Evolutionary conservation across 306 rosid genomes (phyloP).

Genomic region (Styphnolobium japonicum): DNA sequence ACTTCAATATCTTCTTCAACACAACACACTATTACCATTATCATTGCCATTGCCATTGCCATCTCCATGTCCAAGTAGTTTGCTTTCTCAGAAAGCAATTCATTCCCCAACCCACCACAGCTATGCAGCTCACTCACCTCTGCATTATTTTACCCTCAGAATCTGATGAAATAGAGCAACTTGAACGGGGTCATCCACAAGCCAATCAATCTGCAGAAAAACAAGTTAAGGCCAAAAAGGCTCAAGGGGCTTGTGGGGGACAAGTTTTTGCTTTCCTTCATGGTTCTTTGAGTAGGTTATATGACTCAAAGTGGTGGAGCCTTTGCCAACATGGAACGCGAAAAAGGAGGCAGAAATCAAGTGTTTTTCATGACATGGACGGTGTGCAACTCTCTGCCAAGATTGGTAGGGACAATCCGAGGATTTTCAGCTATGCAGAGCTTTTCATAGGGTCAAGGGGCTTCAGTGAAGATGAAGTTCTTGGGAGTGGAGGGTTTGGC

Average conservation of each 20-base stretch:
- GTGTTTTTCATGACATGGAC: conserved; percentile 61
- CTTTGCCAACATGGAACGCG: conserved; percentile 26
- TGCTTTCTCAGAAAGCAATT: not conserved
- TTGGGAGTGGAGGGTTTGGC: conserved; percentile 88
- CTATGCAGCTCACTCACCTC: conserved; percentile 52
- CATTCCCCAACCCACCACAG: not conserved
- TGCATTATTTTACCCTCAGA: conserved; percentile 58
- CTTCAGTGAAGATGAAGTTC: conserved; percentile 58
- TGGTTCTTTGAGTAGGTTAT: conserved; percentile 29
- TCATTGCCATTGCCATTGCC: conserved; percentile 2
- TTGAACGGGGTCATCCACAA: not conserved
- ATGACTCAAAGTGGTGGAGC: conserved; percentile 32
- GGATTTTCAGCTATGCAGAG: conserved; percentile 79
- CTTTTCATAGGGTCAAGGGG: conserved; percentile 77
- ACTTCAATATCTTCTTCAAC: not conserved
- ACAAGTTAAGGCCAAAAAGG: conserved; percentile 8
- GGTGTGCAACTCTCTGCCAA: conserved; percentile 61
- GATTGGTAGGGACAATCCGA: conserved; percentile 64
- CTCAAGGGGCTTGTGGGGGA: conserved; percentile 31
- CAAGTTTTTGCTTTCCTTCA: conserved; percentile 41
- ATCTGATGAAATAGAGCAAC: conserved; percentile 34
- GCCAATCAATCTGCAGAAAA: conserved; percentile 2
- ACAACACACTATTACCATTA: not conserved
- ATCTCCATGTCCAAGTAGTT: conserved; percentile 26
- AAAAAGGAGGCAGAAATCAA: conserved; percentile 12